Evolutionary conservation across 2,329 filamentous ascomycete species (phyloP).

Genomic region (Pseudogymnoascus sp.): DNA sequence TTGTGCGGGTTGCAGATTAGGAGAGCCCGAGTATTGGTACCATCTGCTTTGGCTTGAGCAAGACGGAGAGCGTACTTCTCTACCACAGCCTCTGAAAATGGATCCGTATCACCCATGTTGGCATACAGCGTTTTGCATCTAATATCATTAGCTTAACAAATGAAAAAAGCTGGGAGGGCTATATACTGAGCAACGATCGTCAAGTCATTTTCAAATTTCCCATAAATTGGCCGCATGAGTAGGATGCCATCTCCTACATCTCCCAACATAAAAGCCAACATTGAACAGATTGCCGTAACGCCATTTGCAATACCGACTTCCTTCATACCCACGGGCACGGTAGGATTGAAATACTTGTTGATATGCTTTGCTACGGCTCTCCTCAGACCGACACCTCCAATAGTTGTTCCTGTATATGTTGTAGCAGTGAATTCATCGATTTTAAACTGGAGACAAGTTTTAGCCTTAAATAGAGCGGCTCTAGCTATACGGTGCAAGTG

Average conservation of each 20-base stretch:
- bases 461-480: conserved; percentile 21
- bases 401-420: conserved; percentile 36
- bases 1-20: conserved; percentile 34
- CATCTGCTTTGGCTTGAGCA: conserved; percentile 25
- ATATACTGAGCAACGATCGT: conserved; percentile 29
- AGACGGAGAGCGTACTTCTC: conserved; percentile 34
- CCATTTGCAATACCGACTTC: conserved; percentile 37
- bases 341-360: conserved; percentile 35
- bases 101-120: conserved; percentile 32
- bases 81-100: conserved; percentile 31
- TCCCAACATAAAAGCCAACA: conserved; percentile 37
- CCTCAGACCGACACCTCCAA: conserved; percentile 34
- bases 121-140: conserved; percentile 20
- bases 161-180: neutral
- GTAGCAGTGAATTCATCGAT: conserved; percentile 21
- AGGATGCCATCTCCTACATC: conserved; percentile 41
- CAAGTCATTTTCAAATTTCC: conserved; percentile 41
- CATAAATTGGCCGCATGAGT: conserved; percentile 40
- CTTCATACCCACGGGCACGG: conserved; percentile 28
- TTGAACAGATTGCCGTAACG: conserved; percentile 36
- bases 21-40: conserved; percentile 34
- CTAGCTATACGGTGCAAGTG: neutral
- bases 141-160: neutral
- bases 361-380: conserved; percentile 36
- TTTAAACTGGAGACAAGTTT: conserved; percentile 25